Evolutionary conservation across 768 basidiomycete genomes (phyloP), one percentile per base, ranked within the genome.

Genomic region (Nidularia pulvinata): DNA sequence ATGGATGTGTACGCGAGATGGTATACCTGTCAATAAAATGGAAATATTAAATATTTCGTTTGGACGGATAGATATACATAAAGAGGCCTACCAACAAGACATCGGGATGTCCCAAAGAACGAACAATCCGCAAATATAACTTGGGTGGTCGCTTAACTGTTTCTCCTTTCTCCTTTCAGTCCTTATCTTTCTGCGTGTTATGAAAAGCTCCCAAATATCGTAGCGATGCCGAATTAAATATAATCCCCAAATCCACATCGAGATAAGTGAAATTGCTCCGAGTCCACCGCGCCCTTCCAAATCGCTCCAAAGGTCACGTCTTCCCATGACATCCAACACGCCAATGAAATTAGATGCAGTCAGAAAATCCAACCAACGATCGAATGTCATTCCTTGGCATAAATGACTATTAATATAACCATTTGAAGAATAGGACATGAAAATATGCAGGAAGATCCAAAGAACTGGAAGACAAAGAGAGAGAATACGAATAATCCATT

Each of bases 241-340:
- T 25, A 62, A 36, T 3, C 52, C 58, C 58, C 56, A 59, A 11
- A 55, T 53, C 61, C 61, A 61, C 44, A 61, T 42, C 2, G 48
- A 16, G 7, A 44, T 19, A 4, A 59, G 37, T 5, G 61, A 51
- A 5, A 57, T 30, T 6, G 52, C 49, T 3, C 61, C 61, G 33
- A 59, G 56, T 10, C 61, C 56, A 22, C 58, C 58, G 42, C 60
- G 54, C 3, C 49, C 52, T 46, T 48, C 34, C 13, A 61, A 35
- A 46, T 61, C 60, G 33, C 43, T 49, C 54, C 56, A 59, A 10
- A 61, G 36, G 39, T 61, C 61, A n/a, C 59, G 37, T 32, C 37
- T 34, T 13, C 61, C 61, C 58, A 61, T 61, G 14, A 61, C 54
- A 46, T 61, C 61, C 19, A 61, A 49, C 14, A 61, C 54, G 11